Evolutionary conservation across 176 grass and related monocot genomes (phyloP).

Genomic region (Oryza punctata): DNA sequence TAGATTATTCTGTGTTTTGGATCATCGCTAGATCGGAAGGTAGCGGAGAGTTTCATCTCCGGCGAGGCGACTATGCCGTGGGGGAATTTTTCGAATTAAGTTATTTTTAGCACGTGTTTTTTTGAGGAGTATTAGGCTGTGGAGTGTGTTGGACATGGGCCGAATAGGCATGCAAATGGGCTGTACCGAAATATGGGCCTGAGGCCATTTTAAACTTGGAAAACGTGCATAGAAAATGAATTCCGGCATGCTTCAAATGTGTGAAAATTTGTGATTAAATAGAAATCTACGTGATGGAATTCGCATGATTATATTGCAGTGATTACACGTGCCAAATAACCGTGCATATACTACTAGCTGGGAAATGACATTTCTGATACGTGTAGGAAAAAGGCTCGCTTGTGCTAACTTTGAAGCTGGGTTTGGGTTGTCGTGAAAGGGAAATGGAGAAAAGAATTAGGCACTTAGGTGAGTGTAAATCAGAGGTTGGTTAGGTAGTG

Average conservation of each 20-base stretch:
- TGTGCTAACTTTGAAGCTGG: not conserved
- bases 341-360: too few species aligned
- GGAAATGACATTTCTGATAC: not conserved
- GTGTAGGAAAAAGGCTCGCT: not conserved
- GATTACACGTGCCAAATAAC: not conserved
- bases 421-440: not conserved
- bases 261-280: not conserved
- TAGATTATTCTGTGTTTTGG: too few species aligned
- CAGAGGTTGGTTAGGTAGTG: not conserved
- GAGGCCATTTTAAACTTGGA: not conserved
- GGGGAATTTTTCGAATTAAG: not conserved
- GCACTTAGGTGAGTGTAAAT: not conserved
- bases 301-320: not conserved
- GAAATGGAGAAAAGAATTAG: not conserved
- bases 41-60: slow-evolving; percentile 51
- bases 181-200: not conserved
- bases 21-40: too few species aligned
- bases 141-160: not conserved
- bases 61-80: not conserved
- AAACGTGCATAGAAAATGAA: not conserved
- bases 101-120: not conserved
- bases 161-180: not conserved
- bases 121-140: not conserved
- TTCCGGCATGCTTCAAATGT: not conserved
- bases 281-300: not conserved